phyloP scores from a whole-genome alignment of 2,329 filamentous ascomycete species.

The Fusarium guadeloupense region DNA sequence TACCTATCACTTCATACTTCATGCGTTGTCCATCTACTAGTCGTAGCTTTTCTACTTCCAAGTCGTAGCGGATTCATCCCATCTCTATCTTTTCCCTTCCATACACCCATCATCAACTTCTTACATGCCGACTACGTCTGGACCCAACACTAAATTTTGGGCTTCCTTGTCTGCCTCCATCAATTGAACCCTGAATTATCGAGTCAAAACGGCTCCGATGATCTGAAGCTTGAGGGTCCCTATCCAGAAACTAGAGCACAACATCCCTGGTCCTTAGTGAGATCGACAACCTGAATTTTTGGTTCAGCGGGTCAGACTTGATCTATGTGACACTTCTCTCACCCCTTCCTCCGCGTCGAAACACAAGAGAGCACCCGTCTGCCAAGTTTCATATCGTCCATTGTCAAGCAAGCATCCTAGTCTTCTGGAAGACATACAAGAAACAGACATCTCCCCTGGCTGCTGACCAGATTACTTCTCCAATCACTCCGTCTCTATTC shows the following conservation, averaged over 20 bases:
- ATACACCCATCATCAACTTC: slow-evolving; percentile 29
- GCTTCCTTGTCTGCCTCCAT: slow-evolving; percentile 9
- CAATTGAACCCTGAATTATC: slow-evolving; percentile 21
- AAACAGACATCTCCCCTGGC: slow-evolving; percentile 30
- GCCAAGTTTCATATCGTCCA: slow-evolving; percentile 26
- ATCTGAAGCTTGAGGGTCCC: slow-evolving; percentile 27
- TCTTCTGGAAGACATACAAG: slow-evolving; percentile 33
- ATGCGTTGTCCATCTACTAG: slow-evolving; percentile 42
- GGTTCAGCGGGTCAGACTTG: slow-evolving; percentile 33
- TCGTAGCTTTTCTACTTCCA: slow-evolving; percentile 40
- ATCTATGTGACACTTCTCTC: slow-evolving; percentile 31
- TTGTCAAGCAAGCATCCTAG: slow-evolving; percentile 23
- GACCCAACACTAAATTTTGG: slow-evolving; percentile 26
- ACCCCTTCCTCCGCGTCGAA: slow-evolving; percentile 21
- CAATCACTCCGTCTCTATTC: slow-evolving; percentile 21
- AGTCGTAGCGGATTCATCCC: slow-evolving; percentile 44
- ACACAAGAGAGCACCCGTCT: slow-evolving; percentile 31
- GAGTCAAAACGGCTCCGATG: slow-evolving; percentile 27
- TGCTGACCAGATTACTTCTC: slow-evolving; percentile 23
- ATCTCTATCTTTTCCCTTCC: slow-evolving; percentile 39
- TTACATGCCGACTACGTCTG: slow-evolving; percentile 23
- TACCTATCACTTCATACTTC: slow-evolving; percentile 41
- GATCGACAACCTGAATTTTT: slow-evolving; percentile 38
- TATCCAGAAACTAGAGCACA: slow-evolving; percentile 20
- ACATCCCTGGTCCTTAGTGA: slow-evolving; percentile 25